Base-by-base conservation (phyloP, 176 grass and related monocot genomes). In the Thalia dealbata region DNA sequence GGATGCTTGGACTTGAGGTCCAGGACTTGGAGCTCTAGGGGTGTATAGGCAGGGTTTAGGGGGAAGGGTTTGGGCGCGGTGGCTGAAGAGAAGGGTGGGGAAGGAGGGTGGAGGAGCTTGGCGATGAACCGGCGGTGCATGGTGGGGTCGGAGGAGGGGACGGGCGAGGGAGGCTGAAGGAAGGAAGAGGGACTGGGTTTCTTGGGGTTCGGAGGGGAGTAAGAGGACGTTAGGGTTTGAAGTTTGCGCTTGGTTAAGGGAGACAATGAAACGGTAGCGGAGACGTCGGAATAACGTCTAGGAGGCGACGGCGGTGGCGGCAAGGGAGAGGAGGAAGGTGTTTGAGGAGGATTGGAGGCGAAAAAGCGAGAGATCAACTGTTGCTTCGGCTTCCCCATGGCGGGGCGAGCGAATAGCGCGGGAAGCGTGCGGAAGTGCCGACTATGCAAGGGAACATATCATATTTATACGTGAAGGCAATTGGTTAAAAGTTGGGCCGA, bases 321-420 rank as follows among this genome's bases (percentile, higher is more conserved):
- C 6, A 43, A 45, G 0, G 65, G 16, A 13, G 81, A 54, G 48
- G 50, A 14, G 43, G 81, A 0, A 48, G 80, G 13, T 24, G 43
- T 52, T 11, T 77, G 65, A 2, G 61, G 45, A 23, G 89, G 73
- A 72, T 88, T 88, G 23, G 87, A 71, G 73, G 93, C 52, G 81
- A 97, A 92, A 84, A 97, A 90, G 76, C 89, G 89, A 50, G 87
- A 97, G 73, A 92, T 84, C 0, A 80, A 75, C 63, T 91, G 89
- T 79, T 97, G 89, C 87, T 92, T 97, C 18, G 84, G 82, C 75
- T 97, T 97, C 42, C 87, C 84, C 93, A 97, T 97, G 78, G 52
- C 12, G 32, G 3, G 25, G 30, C 13, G 21, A 19, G n/a, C 24
- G 48, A 67, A 76, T 0, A 28, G 41, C 55, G 81, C 10, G 81